These are phyloP conservation scores for Candida verbasci DNA, from an alignment of 805 yeast species.

Conservation along the genomic window DNA sequence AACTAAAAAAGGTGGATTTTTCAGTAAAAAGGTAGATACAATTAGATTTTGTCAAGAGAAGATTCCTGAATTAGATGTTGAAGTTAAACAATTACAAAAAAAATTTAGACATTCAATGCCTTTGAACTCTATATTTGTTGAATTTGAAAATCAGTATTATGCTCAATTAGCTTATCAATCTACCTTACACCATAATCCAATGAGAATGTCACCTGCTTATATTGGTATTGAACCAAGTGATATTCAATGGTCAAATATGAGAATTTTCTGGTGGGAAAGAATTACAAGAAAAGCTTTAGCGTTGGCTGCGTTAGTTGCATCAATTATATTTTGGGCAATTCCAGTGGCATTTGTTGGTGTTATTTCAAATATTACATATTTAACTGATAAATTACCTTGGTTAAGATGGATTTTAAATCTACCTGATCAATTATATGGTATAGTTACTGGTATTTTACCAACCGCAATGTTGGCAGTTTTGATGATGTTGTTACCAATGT, in stretches of 20 bases:
- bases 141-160: slow-evolving; percentile 68
- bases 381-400: slow-evolving; percentile 68
- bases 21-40: slow-evolving; percentile 53
- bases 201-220: slow-evolving; percentile 55
- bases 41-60: slow-evolving; percentile 53
- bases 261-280: slow-evolving; percentile 79
- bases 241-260: slow-evolving; percentile 66
- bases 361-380: slow-evolving; percentile 77
- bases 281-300: slow-evolving; percentile 52
- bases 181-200: slow-evolving; percentile 59
- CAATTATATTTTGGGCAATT: slow-evolving; percentile 85
- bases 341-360: slow-evolving; percentile 98
- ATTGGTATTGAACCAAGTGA: slow-evolving; percentile 63
- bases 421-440: slow-evolving; percentile 69
- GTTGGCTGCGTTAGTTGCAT: slow-evolving; percentile 47
- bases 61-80: slow-evolving; percentile 53
- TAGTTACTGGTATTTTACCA: slow-evolving; percentile 86
- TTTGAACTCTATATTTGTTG: slow-evolving; percentile 78
- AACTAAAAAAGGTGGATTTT: slow-evolving; percentile 43
- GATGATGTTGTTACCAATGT: slow-evolving; percentile 83
- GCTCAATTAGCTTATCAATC: slow-evolving; percentile 73
- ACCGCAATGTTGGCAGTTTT: slow-evolving; percentile 73
- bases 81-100: slow-evolving; percentile 53
- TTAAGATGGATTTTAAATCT: slow-evolving; percentile 70
- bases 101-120: slow-evolving; percentile 46